A percentile compares a stretch with the other conserved stretches of the same genome.
Conservation (phyloP, 331 rosid genomes). For the Pyracantha coccinea region DNA sequence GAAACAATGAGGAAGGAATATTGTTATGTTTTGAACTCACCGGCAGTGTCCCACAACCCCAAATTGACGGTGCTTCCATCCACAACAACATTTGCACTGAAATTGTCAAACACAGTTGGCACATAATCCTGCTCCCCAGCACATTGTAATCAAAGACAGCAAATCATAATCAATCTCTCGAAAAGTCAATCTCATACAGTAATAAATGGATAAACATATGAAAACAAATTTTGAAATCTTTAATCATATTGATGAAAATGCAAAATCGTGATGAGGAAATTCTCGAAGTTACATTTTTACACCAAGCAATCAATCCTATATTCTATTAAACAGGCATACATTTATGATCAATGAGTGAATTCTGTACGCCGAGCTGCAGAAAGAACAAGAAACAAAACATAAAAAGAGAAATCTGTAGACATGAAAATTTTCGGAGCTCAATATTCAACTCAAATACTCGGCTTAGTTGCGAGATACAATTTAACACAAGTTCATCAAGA, state of each 20-base stretch:
- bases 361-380: not conserved
- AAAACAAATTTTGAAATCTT: not conserved
- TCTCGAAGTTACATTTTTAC: not conserved
- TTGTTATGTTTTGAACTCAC: conserved; percentile 24
- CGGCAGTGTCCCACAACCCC: conserved; percentile 98
- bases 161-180: conserved; percentile 17
- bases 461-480: not conserved
- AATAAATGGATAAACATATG: not conserved
- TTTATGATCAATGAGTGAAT: not conserved
- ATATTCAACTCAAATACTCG: not conserved
- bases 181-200: conserved; percentile 2
- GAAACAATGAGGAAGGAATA: not conserved
- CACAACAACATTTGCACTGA: conserved; percentile 97
- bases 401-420: not conserved
- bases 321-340: not conserved
- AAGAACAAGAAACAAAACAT: no score
- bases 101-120: conserved; percentile 96
- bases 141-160: conserved; percentile 18
- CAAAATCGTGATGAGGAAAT: not conserved
- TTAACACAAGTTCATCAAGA: not conserved
- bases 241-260: not conserved
- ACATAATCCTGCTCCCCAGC: conserved; percentile 75
- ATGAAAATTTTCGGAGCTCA: not conserved
- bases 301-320: not conserved
- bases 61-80: conserved; percentile 95